Percentiles rank a stretch among this genome's conserved stretches.
phyloP scores from a whole-genome alignment of 1,139 yeast species.

The Hyphopichia buzzinii region DNA sequence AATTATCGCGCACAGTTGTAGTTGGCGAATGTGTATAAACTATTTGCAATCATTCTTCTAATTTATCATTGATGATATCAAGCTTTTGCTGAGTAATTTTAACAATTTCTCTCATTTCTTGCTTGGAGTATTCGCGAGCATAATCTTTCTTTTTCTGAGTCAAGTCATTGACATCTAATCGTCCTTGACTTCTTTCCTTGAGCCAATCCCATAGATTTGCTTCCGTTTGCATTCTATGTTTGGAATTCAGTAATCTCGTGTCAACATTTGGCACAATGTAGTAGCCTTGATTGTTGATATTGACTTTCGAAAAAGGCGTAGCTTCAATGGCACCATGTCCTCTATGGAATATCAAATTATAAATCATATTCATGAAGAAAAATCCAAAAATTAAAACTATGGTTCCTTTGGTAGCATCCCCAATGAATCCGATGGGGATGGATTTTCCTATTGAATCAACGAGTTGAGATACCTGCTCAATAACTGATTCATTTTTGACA shows the following conservation, averaged over 20 bases:
- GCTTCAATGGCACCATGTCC: slow-evolving; percentile 8
- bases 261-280: slow-evolving; percentile 47
- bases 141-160: slow-evolving; percentile 6
- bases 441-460: slow-evolving; percentile 27
- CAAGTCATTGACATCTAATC: slow-evolving; percentile 11
- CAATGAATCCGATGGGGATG: slow-evolving; percentile 23
- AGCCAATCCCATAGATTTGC: slow-evolving; percentile 82
- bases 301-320: slow-evolving; percentile 16
- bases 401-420: slow-evolving; percentile 24
- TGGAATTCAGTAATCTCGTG: slow-evolving; percentile 33
- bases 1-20: too few species aligned
- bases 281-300: slow-evolving; percentile 43
- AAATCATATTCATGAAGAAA: slow-evolving; percentile 7
- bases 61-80: slow-evolving; percentile 21
- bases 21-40: too few species aligned
- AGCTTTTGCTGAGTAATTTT: slow-evolving; percentile 53
- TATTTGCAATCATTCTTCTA: background rate
- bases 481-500: slow-evolving; percentile 10
- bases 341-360: background rate
- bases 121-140: slow-evolving; percentile 28
- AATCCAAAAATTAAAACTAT: slow-evolving; percentile 16
- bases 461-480: slow-evolving; percentile 22
- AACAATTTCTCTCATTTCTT: slow-evolving; percentile 55
- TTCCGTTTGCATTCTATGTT: slow-evolving; percentile 49
- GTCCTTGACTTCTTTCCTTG: slow-evolving; percentile 46